Base-by-base conservation (phyloP, 2,329 filamentous ascomycete genomes). In the Fusarium marasasianum region DNA sequence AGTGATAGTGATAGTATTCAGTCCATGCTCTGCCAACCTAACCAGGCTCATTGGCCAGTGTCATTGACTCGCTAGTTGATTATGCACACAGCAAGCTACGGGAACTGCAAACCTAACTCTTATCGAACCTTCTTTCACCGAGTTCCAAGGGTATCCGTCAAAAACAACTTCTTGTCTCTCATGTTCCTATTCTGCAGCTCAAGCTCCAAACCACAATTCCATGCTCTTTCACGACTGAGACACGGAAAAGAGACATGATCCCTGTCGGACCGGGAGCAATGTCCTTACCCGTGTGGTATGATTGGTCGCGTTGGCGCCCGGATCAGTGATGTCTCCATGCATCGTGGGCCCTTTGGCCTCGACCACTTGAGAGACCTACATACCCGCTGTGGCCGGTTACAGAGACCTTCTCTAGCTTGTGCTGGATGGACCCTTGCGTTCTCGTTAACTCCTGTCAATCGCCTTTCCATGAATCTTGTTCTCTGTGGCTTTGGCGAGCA, bases 221-320 rank as follows among this genome's bases (percentile, higher is more conserved):
- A 55, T 61, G 54, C 62, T 47, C 66, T 45, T 63, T 58, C 54
- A 44, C 38, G 29, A 69, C 56, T 66, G 68, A 75, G 66, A 69
- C 74, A 68, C 33, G 26, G 31, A 59, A 50, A 68, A 75, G 76
- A 69, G 68, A 59, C 65, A 71, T 55, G 44, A 75, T 60, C 69
- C 69, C 59, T 78, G 71, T 61, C 56, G 43, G 68, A 37, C 71
- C 69, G 59, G 69, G 66, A 73, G 61, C 43, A 50, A 58, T 69
- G 74, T 68, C 63, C 57, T 55, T 66, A 57, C 60, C 50, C 54
- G 38, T 57, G 58, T 56, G 31, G 69, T 59, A 54, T 82, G 78
- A 82, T 82, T 83, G 81, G 81, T 51, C 71, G 55, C 74, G 74
- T 81, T 81, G 80, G 79, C 81, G 81, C 81, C 80, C 74, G 72